A percentile compares a stretch with the other conserved stretches of the same genome.
These are phyloP conservation scores for Polygonum aviculare DNA, from an alignment of 148 eudicot species.

Conservation along the genomic window DNA sequence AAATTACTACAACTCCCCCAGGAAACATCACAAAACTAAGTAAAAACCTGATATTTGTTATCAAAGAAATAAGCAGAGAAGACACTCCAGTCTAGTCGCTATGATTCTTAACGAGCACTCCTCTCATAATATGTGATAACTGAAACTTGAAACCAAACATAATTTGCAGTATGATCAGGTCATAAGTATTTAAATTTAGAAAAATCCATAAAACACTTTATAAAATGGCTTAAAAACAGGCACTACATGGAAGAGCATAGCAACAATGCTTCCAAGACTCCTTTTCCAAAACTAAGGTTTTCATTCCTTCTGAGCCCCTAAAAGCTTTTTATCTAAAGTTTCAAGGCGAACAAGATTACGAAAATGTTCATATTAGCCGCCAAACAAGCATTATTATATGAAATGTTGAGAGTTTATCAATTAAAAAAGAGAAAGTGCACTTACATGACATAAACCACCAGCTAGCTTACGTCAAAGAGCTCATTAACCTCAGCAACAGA, in stretches of 20 bases:
- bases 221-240: no score
- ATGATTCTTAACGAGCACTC: neutral
- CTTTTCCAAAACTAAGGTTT: no score
- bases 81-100: neutral
- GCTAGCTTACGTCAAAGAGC: neutral
- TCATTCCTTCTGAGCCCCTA: no score
- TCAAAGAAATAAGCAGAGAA: neutral
- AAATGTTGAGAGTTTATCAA: neutral
- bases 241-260: no score
- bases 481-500: neutral
- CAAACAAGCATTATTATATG: neutral
- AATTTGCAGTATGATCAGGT: no score
- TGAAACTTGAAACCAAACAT: no score
- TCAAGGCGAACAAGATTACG: neutral
- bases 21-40: no score
- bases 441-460: constrained; percentile 82
- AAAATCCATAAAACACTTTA: no score
- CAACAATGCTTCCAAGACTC: no score
- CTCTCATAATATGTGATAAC: neutral
- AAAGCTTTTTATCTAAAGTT: neutral
- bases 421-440: constrained; percentile 17
- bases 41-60: neutral
- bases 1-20: neutral
- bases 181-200: no score
- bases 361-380: neutral